Evolutionary conservation across 1,139 yeast species (phyloP).

Genomic region (Geotrichum klebahnii): DNA sequence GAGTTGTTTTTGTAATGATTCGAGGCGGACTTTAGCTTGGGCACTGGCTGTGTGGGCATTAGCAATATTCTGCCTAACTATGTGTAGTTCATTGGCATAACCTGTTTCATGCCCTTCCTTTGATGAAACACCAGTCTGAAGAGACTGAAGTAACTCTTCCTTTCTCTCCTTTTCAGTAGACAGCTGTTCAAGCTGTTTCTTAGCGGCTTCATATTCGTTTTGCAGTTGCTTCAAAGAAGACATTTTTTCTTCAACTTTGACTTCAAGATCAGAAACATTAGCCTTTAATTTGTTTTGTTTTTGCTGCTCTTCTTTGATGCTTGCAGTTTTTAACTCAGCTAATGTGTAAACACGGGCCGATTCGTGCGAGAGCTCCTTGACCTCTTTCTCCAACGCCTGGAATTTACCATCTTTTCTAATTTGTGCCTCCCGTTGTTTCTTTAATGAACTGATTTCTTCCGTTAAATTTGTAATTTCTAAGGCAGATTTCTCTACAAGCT

Average conservation of each 20-base stretch:
- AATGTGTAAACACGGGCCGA: conserved; percentile 66
- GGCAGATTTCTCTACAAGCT: conserved; percentile 44
- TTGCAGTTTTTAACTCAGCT: conserved; percentile 44
- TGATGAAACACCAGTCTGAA: conserved; percentile 87
- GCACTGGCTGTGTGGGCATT: conserved; percentile 55
- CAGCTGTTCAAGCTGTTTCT: conserved; percentile 44
- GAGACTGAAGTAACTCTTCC: conserved; percentile 75
- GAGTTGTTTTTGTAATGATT: conserved; percentile 55
- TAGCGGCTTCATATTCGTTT: conserved; percentile 46
- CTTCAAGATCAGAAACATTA: conserved; percentile 29
- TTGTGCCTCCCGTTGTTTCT: conserved; percentile 55
- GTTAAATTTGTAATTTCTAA: conserved; percentile 58
- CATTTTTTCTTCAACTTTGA: conserved; percentile 26
- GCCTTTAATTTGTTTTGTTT: conserved; percentile 28
- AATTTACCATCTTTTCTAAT: conserved; percentile 62
- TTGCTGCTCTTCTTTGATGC: conserved; percentile 21
- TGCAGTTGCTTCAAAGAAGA: conserved; percentile 37
- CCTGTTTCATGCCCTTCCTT: conserved; percentile 80
- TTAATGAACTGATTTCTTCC: conserved; percentile 57
- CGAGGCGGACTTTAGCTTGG: conserved; percentile 57
- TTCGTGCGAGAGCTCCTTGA: conserved; percentile 58
- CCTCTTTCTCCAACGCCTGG: conserved; percentile 57
- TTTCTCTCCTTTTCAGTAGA: conserved; percentile 55
- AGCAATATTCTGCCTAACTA: conserved; percentile 56
- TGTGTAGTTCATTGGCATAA: conserved; percentile 67